Conservation (phyloP, 345 rosid species). For the Nasturtium officinale region DNA sequence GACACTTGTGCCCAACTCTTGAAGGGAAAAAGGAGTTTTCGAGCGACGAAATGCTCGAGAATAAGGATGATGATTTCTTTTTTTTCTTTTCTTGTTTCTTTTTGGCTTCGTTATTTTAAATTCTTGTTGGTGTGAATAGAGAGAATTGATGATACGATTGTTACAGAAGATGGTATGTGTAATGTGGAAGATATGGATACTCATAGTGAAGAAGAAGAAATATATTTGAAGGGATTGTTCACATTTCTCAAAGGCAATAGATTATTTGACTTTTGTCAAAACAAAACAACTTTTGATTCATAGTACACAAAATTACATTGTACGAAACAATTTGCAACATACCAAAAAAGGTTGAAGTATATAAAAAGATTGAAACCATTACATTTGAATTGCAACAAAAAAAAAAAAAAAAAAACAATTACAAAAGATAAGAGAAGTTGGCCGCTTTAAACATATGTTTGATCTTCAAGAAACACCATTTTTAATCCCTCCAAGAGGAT, state of each 20-base stretch:
- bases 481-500: neutral
- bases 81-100: slow-evolving; percentile 8
- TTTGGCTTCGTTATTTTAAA: slow-evolving; percentile 24
- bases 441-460: slow-evolving; percentile 20
- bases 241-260: slow-evolving; percentile 19
- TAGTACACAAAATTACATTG: neutral
- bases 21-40: slow-evolving; percentile 28
- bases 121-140: slow-evolving; percentile 50
- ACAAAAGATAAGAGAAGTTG: slow-evolving; percentile 3
- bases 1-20: slow-evolving; percentile 56
- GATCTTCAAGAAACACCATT: neutral
- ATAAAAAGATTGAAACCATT: neutral
- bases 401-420: no score
- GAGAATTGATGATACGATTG: slow-evolving; percentile 38
- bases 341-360: neutral
- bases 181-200: slow-evolving; percentile 34
- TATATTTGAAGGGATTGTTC: slow-evolving; percentile 22
- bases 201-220: slow-evolving; percentile 21
- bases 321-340: neutral
- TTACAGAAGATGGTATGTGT: slow-evolving; percentile 40
- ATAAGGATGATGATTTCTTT: slow-evolving; percentile 16
- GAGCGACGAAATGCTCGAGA: slow-evolving; percentile 6
- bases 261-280: neutral
- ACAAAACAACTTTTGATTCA: neutral
- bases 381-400: no score